A percentile compares a stretch with the other conserved stretches of the same genome.
These are phyloP conservation scores for Aechmea fasciata DNA, from an alignment of 176 grass and related monocot species.

Conservation along the genomic window DNA sequence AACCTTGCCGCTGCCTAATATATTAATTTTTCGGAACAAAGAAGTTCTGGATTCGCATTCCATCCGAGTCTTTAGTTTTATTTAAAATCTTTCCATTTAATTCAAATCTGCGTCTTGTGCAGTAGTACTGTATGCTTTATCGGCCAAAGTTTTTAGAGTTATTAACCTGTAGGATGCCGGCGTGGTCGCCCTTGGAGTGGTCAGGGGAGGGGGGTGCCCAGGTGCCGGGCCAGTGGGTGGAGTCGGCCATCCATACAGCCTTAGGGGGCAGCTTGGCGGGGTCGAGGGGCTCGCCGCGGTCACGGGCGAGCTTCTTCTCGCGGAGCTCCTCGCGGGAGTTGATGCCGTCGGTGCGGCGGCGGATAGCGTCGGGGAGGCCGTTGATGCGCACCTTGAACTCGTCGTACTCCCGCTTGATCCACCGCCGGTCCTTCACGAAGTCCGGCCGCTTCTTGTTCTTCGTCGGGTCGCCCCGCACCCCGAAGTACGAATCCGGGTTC, in stretches of 20 bases:
- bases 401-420: constrained; percentile 29
- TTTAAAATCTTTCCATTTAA: no score
- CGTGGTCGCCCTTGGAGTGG: constrained; percentile 82
- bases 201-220: constrained; percentile 52
- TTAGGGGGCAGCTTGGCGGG: constrained; percentile 11
- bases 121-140: no score
- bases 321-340: constrained; percentile 35
- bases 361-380: constrained; percentile 22
- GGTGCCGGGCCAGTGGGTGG: constrained; percentile 70
- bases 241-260: constrained; percentile 80
- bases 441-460: constrained; percentile 30
- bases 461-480: constrained; percentile 14
- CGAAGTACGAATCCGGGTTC: constrained; percentile 24
- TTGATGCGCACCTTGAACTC: constrained; percentile 34
- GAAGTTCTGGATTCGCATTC: no score
- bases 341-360: constrained; percentile 13
- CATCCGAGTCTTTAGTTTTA: no score
- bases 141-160: no score
- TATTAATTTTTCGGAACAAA: no score
- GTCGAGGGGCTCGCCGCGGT: constrained; percentile 2
- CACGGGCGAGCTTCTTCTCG: constrained; percentile 26
- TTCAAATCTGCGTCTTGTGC: no score
- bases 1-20: no score
- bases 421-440: constrained; percentile 31
- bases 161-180: constrained; percentile 56